These are phyloP conservation scores for Cryptococcus sp. DNA, from an alignment of 1,284 basidiomycete genomes.

Conservation along the genomic window DNA sequence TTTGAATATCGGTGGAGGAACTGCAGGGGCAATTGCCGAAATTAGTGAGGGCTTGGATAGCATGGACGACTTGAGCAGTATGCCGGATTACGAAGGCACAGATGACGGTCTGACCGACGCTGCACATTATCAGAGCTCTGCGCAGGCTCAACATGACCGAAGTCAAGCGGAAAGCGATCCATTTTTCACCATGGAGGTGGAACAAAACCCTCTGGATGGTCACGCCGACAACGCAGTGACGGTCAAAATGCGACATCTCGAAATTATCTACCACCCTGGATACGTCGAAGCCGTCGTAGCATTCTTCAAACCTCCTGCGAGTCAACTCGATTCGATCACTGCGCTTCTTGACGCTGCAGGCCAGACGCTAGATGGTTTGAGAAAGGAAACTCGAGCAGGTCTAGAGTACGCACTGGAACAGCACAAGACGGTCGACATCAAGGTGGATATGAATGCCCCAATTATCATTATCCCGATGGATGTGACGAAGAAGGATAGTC, in stretches of 20 bases:
- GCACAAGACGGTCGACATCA: constrained; percentile 77
- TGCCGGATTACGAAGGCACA: too few species aligned
- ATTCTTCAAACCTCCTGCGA: constrained; percentile 93
- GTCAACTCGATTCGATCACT: constrained; percentile 92
- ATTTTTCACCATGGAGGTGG: constrained; percentile 90
- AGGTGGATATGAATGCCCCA: constrained; percentile 94
- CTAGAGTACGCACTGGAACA: constrained; percentile 78
- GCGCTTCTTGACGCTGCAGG: constrained; percentile 84
- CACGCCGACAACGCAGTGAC: constrained; percentile 88
- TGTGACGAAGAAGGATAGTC: constrained; percentile 70
- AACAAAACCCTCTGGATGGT: constrained; percentile 87
- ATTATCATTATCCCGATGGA: constrained; percentile 96
- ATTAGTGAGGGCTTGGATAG: constrained; percentile 35
- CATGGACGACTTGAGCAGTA: too few species aligned
- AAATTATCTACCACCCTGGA: constrained; percentile 93
- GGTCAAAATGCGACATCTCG: constrained; percentile 91
- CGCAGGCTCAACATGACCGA: too few species aligned
- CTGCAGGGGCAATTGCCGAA: constrained; percentile 30
- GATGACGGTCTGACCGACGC: too few species aligned
- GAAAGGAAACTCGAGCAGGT: constrained; percentile 92
- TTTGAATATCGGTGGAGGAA: constrained; percentile 24
- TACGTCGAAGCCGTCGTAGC: constrained; percentile 89
- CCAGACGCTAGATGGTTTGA: constrained; percentile 87
- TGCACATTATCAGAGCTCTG: too few species aligned
- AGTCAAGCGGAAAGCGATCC: constrained; percentile 54